Conservation (phyloP, 1,284 basidiomycete species). For the Fistulinella cinereoalba region DNA sequence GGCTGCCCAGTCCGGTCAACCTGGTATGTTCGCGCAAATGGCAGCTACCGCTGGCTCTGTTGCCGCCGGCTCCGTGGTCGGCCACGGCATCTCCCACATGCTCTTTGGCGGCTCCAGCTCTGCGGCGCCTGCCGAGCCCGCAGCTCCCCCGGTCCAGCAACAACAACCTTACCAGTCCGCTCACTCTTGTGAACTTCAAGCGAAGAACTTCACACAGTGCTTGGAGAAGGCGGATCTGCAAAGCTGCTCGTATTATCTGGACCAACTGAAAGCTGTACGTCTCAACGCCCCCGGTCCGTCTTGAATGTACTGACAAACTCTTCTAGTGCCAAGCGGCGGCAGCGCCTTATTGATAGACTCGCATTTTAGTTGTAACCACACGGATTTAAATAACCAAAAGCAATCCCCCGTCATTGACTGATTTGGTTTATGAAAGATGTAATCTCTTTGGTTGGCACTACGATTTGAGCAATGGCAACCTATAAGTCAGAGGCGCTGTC, state of each 20-base stretch:
- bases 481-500: too few species aligned
- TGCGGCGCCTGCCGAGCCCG: slow-evolving; percentile 42
- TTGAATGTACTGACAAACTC: slow-evolving; percentile 8
- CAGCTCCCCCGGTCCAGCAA: slow-evolving; percentile 44
- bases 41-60: slow-evolving; percentile 88
- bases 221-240: slow-evolving; percentile 73
- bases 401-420: too few species aligned
- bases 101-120: slow-evolving; percentile 66
- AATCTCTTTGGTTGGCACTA: too few species aligned
- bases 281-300: not conserved
- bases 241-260: slow-evolving; percentile 79
- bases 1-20: slow-evolving; percentile 37
- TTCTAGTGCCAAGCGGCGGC: slow-evolving; percentile 74
- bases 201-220: slow-evolving; percentile 78
- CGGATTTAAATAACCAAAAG: too few species aligned
- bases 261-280: slow-evolving; percentile 79
- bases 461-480: too few species aligned
- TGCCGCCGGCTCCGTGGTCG: slow-evolving; percentile 79
- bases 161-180: slow-evolving; percentile 39
- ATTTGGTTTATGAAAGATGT: too few species aligned
- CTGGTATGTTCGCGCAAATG: slow-evolving; percentile 78
- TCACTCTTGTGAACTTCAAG: slow-evolving; percentile 65
- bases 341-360: slow-evolving; percentile 50
- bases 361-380: slow-evolving; percentile 4
- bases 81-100: slow-evolving; percentile 82